Base-by-base conservation (phyloP, 2,329 filamentous ascomycete species). In the Penicillium sp. region DNA sequence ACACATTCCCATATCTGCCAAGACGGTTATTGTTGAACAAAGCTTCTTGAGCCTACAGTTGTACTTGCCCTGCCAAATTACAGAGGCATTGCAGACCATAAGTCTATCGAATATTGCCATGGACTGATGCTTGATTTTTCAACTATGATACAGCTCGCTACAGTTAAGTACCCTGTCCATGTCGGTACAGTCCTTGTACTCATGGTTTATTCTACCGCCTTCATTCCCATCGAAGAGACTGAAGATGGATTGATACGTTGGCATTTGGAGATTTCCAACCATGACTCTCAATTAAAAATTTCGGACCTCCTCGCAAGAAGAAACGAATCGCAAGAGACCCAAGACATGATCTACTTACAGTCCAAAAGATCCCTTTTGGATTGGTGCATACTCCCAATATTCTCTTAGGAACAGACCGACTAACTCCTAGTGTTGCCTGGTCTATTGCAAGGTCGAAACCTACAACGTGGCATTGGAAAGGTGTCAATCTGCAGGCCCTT, bases 151-250 rank as follows among this genome's bases (percentile, higher is more conserved):
- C 29, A 49, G 17, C 27, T 58, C 1, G 24, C 55, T 13, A 49
- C 46, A 7, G 46, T 56, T 5, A 49, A 58, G 29, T 55, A 56
- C 27, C 29, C 49, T n/a, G 34, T 58, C 10, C 15, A 36, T 3
- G 43, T 56, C 13, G 39, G 48, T 7, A 41, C 46, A 15, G 55
- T 46, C 8, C n/a, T 55, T 8, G 32, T 58, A 8, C 49, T 58
- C 20, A 13, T 58, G 7, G 52, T 49, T 12, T 56, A 54, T 24
- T 51, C 53, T 3, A 56, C 53, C 1, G 49, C 46, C 2, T 27
- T 58, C 4, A 34, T 58, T 24, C 53, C 55, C 7, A 47, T 59
- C 9, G 12, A 41, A 15, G 18, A 23, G n/a, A 52, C 29, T 8
- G 45, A 40, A 2, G 48, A 56, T 32, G 36, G 17, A 3, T 54